Conservation (phyloP, 2,329 filamentous ascomycete genomes). For the Epichloe aotearoae region DNA sequence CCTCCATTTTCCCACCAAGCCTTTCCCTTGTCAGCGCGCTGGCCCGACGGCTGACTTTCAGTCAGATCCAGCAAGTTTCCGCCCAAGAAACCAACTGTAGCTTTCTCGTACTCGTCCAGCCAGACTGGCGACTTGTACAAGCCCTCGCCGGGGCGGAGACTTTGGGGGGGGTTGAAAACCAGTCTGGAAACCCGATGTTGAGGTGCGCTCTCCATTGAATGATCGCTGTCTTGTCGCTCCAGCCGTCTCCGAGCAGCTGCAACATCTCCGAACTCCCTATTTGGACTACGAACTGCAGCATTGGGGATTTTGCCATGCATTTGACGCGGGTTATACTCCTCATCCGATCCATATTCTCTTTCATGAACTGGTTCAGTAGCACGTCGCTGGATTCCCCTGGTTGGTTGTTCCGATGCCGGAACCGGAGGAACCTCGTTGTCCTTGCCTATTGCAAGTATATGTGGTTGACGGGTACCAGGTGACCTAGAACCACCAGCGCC, state of each 20-base stretch:
- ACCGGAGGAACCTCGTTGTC: constrained; percentile 22
- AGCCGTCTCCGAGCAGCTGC: constrained; percentile 10
- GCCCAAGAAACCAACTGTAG: constrained; percentile 46
- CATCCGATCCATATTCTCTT: constrained; percentile 14
- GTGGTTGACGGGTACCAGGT: background rate
- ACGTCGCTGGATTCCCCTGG: constrained; percentile 14
- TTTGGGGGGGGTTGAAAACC: constrained; percentile 26
- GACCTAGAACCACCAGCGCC: constrained; percentile 7
- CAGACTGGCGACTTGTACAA: constrained; percentile 46
- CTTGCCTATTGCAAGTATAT: constrained; percentile 8
- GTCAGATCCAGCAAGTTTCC: constrained; percentile 48
- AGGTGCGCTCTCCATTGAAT: constrained; percentile 18
- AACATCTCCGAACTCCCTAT: constrained; percentile 6
- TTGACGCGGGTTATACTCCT: constrained; percentile 14
- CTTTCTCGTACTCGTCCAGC: constrained; percentile 63
- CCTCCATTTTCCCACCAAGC: constrained; percentile 66
- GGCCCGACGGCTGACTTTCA: constrained; percentile 19
- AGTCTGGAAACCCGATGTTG: constrained; percentile 27
- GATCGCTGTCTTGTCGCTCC: constrained; percentile 19
- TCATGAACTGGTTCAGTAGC: constrained; percentile 18
- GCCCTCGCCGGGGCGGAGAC: constrained; percentile 35
- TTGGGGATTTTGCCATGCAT: constrained; percentile 9
- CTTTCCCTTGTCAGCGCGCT: constrained; percentile 33
- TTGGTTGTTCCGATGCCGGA: constrained; percentile 7
- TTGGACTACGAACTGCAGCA: background rate